Conservation (phyloP, 2,329 filamentous ascomycete genomes). For the Trichoderma atrobrunneum region DNA sequence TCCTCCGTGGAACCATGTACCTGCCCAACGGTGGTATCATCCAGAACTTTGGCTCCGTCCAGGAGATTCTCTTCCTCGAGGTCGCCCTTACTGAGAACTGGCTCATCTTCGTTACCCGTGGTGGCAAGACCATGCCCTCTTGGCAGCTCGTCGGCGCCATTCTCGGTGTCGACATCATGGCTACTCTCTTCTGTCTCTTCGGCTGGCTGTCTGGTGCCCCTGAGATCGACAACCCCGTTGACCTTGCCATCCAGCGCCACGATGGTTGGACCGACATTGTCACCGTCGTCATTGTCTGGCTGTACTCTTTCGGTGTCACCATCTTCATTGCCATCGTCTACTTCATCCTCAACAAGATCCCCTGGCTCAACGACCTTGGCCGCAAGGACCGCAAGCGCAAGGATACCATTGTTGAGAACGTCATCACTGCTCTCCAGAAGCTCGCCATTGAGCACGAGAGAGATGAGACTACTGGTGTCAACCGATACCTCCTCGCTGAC, state of each 20-base stretch:
- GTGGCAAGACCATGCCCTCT: conserved; percentile 85
- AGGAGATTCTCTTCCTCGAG: conserved; percentile 83
- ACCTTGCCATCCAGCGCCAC: not conserved
- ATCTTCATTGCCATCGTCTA: conserved; percentile 71
- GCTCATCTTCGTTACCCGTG: conserved; percentile 94
- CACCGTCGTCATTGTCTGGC: conserved; percentile 82
- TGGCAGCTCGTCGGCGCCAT: conserved; percentile 81
- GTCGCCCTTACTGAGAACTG: conserved; percentile 91
- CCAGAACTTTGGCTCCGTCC: conserved; percentile 80
- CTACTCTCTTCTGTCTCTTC: conserved; percentile 81
- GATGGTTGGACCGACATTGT: conserved; percentile 67
- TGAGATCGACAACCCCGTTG: conserved; percentile 11
- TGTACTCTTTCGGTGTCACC: conserved; percentile 88
- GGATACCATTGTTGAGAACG: conserved; percentile 18
- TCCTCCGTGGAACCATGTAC: conserved; percentile 84
- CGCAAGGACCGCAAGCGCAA: conserved; percentile 79
- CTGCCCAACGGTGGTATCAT: conserved; percentile 75
- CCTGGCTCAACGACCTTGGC: conserved; percentile 85
- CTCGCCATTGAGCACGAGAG: conserved; percentile 16
- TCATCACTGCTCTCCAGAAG: conserved; percentile 17
- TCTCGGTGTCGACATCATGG: conserved; percentile 75
- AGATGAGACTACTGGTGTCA: not conserved
- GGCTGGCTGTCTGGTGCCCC: conserved; percentile 66
- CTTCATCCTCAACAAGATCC: conserved; percentile 77
- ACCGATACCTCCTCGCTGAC: conserved; percentile 15